Evolutionary conservation across 805 yeast genomes (phyloP).

Genomic region (Pichia gijzeniarum): DNA sequence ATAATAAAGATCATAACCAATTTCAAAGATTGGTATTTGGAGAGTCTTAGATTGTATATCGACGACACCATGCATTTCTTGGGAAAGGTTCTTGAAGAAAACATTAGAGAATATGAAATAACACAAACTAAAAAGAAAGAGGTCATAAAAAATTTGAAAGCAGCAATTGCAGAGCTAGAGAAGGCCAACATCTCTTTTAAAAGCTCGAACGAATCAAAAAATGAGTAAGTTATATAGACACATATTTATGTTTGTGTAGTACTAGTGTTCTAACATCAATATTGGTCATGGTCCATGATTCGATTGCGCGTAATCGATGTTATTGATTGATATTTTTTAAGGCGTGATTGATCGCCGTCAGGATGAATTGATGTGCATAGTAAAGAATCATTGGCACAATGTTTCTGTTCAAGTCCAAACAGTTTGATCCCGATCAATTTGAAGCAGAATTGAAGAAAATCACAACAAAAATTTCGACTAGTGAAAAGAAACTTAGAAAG

Average conservation of each 20-base stretch:
- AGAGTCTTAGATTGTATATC: conserved; percentile 21
- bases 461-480: conserved; percentile 30
- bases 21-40: conserved; percentile 25
- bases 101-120: conserved; percentile 14
- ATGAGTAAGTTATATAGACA: not conserved
- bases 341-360: too few species aligned
- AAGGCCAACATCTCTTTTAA: conserved; percentile 5
- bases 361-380: not conserved
- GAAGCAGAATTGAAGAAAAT: conserved; percentile 37
- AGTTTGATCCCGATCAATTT: conserved; percentile 37
- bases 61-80: conserved; percentile 20
- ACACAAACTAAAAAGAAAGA: conserved; percentile 12
- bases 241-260: too few species aligned
- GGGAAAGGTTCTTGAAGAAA: conserved; percentile 15
- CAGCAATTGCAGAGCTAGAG: conserved; percentile 13
- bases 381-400: not conserved
- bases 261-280: too few species aligned
- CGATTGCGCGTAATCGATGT: too few species aligned
- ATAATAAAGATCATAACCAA: conserved; percentile 14
- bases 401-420: conserved; percentile 24
- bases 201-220: not conserved
- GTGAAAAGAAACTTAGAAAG: conserved; percentile 19
- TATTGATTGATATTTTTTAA: too few species aligned
- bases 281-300: too few species aligned
- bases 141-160: conserved; percentile 13